Evolutionary conservation across 352 stramenopile species (phyloP), one percentile per base, ranked within the genome.

Genomic region (Globisporangium radiosum): DNA sequence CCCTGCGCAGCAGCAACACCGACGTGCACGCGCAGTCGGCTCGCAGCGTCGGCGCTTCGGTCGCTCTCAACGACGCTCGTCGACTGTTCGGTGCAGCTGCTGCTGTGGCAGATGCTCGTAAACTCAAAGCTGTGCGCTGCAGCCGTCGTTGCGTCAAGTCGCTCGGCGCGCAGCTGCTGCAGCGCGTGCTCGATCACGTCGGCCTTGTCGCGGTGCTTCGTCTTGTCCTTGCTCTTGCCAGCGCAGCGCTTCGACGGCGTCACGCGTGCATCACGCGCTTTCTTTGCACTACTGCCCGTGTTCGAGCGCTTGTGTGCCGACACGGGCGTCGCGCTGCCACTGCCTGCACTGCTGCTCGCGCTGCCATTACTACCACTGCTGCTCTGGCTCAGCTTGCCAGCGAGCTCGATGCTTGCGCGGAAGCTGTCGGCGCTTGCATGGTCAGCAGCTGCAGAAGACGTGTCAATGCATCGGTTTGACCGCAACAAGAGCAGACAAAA

Each of bases 181-280:
- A 90, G 68, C 48, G 81, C 81, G 37, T 66, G 68, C 47, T 88
- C 75, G 14, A 90, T 82, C 33, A 77, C 76, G 59, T 88, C 74
- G 47, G 76, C 64, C 62, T 81, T 85, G 25, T 76, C 72, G 60
- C 76, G 73, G 52, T 83, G 84, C 53, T 73, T 75, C 19, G 81
- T 72, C 63, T 74, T 72, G 14, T 85, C 75, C 62, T 72, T 80
- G 15, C 36, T 60, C 59, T 88, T 87, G 53, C 53, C 50, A 38
- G 63, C 61, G 40, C 75, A 82, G 61, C 76, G 68, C 59, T 85
- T 84, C 39, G 74, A 72, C 36, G 68, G 68, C 44, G 71, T 78
- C 47, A 76, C 68, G 42, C 59, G 71, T 15, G 65, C 65, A 42
- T 70, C 59, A 37, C 44, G 63, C 8, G 38, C 42, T n/a, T 58